Evolutionary conservation across 106 monocot genomes (phyloP).

Genomic region (Dioscorea alata): DNA sequence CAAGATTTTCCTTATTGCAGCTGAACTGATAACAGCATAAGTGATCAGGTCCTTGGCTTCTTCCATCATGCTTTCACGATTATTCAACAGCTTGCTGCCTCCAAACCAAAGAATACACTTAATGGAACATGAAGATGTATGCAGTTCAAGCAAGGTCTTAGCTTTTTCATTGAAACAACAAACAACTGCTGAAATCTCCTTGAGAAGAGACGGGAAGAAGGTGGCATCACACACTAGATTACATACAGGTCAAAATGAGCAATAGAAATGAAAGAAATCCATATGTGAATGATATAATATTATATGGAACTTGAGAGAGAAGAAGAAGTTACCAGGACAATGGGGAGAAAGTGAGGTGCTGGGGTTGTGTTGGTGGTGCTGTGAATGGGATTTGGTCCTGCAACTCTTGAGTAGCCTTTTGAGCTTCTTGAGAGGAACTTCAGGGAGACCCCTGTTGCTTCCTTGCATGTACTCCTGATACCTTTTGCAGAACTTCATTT

Average conservation of each 20-base stretch:
- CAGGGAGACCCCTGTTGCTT: conserved; percentile 42
- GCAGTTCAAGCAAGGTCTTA: conserved; percentile 54
- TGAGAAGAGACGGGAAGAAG: conserved; percentile 71
- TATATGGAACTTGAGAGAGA: too few relatives aligned
- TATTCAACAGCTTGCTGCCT: conserved; percentile 9
- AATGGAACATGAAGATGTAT: conserved; percentile 55
- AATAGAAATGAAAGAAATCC: background rate
- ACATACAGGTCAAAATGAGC: background rate
- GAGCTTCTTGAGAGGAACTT: conserved; percentile 64
- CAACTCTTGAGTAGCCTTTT: conserved; percentile 70
- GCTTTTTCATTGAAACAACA: conserved; percentile 72
- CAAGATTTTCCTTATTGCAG: conserved; percentile 79
- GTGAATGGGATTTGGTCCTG: background rate
- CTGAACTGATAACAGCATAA: conserved; percentile 80
- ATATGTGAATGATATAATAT: too few relatives aligned
- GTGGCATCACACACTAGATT: conserved; percentile 80
- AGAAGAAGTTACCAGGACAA: too few relatives aligned
- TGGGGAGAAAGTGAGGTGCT: too few relatives aligned
- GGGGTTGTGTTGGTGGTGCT: background rate
- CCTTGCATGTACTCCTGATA: conserved; percentile 80
- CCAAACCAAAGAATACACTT: conserved; percentile 47
- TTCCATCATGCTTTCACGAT: conserved; percentile 37
- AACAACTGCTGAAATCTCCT: conserved; percentile 74
- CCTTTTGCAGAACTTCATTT: conserved; percentile 92
- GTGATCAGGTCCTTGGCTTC: conserved; percentile 73